Percentiles rank a stretch among this genome's conserved stretches.
Evolutionary conservation across 2,329 filamentous ascomycete genomes (phyloP).

Genomic region (Diaporthe sp.): DNA sequence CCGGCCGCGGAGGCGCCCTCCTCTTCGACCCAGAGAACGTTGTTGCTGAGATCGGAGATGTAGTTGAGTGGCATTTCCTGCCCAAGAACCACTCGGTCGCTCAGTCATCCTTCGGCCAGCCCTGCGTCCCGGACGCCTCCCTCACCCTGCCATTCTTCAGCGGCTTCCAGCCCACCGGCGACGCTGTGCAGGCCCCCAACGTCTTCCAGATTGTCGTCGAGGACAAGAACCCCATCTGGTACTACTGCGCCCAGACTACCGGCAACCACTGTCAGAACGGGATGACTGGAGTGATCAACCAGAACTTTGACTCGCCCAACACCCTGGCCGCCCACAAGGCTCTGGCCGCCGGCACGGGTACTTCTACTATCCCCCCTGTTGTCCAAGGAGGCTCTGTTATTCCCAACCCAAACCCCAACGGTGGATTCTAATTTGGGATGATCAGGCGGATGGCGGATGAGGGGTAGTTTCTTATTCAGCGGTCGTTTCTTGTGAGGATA

Average conservation of each 20-base stretch:
- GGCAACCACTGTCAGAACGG: constrained; percentile 63
- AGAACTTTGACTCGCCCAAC: constrained; percentile 56
- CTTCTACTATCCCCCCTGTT: constrained; percentile 50
- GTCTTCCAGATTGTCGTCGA: constrained; percentile 62
- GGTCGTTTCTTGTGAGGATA: background rate
- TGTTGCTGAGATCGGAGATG: constrained; percentile 65
- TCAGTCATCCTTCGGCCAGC: constrained; percentile 56
- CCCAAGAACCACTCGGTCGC: constrained; percentile 65
- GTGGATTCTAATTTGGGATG: constrained; percentile 52
- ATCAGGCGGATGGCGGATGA: background rate
- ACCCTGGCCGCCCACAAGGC: constrained; percentile 56
- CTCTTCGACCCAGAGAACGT: constrained; percentile 66
- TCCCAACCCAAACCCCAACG: constrained; percentile 58
- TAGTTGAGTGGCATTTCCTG: constrained; percentile 69
- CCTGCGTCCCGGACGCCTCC: constrained; percentile 57
- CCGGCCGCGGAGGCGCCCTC: constrained; percentile 58
- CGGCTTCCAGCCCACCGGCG: constrained; percentile 58
- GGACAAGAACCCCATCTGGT: constrained; percentile 59
- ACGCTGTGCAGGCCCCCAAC: constrained; percentile 52
- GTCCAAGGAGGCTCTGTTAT: constrained; percentile 55
- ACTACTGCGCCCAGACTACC: constrained; percentile 59
- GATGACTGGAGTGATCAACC: constrained; percentile 66
- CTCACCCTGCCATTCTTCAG: constrained; percentile 56
- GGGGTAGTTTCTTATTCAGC: background rate
- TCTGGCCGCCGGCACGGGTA: constrained; percentile 51